These are phyloP conservation scores for Centaurea solstitialis DNA, from an alignment of 129 eudicot species.

Conservation along the genomic window DNA sequence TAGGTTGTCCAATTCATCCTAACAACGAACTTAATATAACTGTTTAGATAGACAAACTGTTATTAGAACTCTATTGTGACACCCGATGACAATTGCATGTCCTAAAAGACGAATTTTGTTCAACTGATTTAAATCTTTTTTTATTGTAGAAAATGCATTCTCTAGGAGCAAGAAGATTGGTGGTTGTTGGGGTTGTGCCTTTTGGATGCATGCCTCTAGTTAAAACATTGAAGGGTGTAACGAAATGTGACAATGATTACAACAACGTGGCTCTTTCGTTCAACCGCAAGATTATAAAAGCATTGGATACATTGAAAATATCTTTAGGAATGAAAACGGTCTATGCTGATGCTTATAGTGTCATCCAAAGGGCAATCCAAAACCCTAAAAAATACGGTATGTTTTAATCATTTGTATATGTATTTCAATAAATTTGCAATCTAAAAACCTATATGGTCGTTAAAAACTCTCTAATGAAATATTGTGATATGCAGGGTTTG, in stretches of 20 bases:
- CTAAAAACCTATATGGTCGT: neutral
- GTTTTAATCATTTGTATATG: neutral
- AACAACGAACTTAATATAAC: neutral
- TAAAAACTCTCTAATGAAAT: neutral
- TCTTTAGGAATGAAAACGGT: conserved; percentile 30
- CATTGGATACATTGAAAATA: conserved; percentile 17
- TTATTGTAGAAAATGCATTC: conserved; percentile 45
- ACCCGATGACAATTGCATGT: neutral
- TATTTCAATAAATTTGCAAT: neutral
- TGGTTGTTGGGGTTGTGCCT: conserved; percentile 62
- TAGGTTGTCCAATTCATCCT: neutral
- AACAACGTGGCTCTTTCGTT: conserved; percentile 56
- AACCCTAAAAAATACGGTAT: conserved; percentile 55
- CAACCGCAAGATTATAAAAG: conserved; percentile 31
- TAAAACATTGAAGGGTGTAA: conserved; percentile 36
- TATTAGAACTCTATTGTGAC: neutral
- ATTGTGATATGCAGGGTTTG: conserved; percentile 39
- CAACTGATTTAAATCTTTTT: neutral
- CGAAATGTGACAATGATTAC: conserved; percentile 43
- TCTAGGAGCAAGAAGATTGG: conserved; percentile 61
- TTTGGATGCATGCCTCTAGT: conserved; percentile 72
- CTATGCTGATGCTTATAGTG: conserved; percentile 41
- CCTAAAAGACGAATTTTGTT: neutral
- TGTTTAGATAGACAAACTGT: neutral
- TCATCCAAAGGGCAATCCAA: conserved; percentile 42